These are phyloP conservation scores for Cupressus sempervirens DNA, from an alignment of 75 land plant species.

Conservation along the genomic window DNA sequence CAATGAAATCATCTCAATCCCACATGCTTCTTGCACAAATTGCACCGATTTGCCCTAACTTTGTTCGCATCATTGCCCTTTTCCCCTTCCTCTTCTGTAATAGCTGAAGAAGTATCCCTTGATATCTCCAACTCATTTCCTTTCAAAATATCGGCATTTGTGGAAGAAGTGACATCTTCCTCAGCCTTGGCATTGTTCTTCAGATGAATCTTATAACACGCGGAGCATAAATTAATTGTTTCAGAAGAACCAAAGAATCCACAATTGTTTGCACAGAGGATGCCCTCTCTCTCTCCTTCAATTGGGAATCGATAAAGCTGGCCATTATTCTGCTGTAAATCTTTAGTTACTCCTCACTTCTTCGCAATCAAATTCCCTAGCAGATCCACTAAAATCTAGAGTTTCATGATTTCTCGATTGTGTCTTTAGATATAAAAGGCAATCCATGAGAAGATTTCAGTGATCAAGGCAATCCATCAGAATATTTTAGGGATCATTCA, in stretches of 20 bases:
- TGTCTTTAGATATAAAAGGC: too few species aligned
- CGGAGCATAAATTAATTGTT: constrained; percentile 66
- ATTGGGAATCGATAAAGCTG: neutral
- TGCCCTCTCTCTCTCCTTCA: neutral
- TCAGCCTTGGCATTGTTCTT: neutral
- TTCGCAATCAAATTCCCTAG: too few species aligned
- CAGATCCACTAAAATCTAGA: too few species aligned
- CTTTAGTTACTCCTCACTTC: too few species aligned
- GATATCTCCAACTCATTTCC: too few species aligned
- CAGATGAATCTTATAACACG: neutral
- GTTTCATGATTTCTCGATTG: too few species aligned
- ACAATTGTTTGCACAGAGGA: constrained; percentile 61
- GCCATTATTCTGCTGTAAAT: neutral
- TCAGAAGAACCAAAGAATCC: constrained; percentile 76
- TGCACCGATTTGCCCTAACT: constrained; percentile 32
- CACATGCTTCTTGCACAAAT: constrained; percentile 43
- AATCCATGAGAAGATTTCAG: too few species aligned
- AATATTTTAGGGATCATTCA: too few species aligned
- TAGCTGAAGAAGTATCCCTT: too few species aligned
- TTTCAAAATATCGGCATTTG: too few species aligned
- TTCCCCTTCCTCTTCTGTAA: neutral
- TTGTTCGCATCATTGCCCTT: neutral
- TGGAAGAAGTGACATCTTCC: neutral
- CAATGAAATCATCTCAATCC: constrained; percentile 60
- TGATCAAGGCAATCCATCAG: too few species aligned